Evolutionary conservation across 73 alveolate species (phyloP).

Genomic region (Paramecium octaurelia): DNA sequence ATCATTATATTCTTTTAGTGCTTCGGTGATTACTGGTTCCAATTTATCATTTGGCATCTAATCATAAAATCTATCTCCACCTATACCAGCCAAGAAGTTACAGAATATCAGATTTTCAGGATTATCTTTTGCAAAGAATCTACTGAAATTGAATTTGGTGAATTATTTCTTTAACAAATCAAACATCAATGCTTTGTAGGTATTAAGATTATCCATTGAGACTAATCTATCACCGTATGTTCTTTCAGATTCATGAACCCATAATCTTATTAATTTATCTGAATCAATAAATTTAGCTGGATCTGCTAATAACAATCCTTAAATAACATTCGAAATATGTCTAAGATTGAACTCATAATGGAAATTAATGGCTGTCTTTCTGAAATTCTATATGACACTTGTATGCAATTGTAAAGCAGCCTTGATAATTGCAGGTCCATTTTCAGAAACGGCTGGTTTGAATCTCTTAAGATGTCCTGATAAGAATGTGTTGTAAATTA

Average conservation of each 20-base stretch:
- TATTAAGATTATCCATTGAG: constrained; percentile 82
- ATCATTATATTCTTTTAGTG: constrained; percentile 98
- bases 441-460: constrained; percentile 94
- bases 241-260: constrained; percentile 99
- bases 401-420: constrained; percentile 98
- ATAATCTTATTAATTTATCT: constrained; percentile 95
- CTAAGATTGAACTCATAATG: constrained; percentile 99
- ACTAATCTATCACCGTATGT: constrained; percentile 99
- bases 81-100: constrained; percentile 97
- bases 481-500: constrained; percentile 98
- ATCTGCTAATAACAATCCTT: constrained; percentile 98
- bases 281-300: constrained; percentile 90
- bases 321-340: constrained; percentile 99
- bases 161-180: constrained; percentile 83
- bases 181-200: constrained; percentile 85
- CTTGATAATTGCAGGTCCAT: constrained; percentile 94
- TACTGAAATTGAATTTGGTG: constrained; percentile 79
- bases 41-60: constrained; percentile 55
- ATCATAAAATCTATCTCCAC: constrained; percentile 66
- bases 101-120: constrained; percentile 99
- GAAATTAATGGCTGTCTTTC: constrained; percentile 99
- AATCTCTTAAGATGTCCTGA: constrained; percentile 95
- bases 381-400: constrained; percentile 93
- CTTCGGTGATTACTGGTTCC: constrained; percentile 79
- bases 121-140: constrained; percentile 89